Evolutionary conservation across 2,329 filamentous ascomycete genomes (phyloP).

Genomic region (Cladosporium austrohemisphaericum): DNA sequence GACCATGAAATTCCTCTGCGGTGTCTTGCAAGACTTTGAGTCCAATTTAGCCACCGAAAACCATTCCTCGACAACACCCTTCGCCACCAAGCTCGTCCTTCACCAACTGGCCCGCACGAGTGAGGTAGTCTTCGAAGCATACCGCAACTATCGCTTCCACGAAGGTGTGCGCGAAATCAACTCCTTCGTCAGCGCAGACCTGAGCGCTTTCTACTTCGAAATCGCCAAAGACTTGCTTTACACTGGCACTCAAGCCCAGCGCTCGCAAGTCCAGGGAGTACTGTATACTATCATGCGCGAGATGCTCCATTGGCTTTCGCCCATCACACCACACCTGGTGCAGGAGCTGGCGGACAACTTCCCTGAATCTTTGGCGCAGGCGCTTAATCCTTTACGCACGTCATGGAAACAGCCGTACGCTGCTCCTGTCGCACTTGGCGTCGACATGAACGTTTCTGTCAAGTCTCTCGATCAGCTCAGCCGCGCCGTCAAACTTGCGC

Average conservation of each 20-base stretch:
- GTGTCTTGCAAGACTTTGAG: constrained; percentile 50
- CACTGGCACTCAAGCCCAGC: constrained; percentile 67
- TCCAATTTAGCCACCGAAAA: constrained; percentile 50
- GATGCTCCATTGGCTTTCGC: constrained; percentile 72
- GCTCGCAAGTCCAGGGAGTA: constrained; percentile 54
- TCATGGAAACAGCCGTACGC: constrained; percentile 26
- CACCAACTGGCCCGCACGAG: constrained; percentile 67
- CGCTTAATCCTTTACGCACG: constrained; percentile 24
- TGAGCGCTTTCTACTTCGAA: constrained; percentile 94
- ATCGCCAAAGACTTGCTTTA: constrained; percentile 88
- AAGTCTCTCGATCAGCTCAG: constrained; percentile 49
- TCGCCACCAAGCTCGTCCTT: constrained; percentile 57
- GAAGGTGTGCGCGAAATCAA: constrained; percentile 70
- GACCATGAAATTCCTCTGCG: constrained; percentile 86
- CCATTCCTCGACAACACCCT: neutral
- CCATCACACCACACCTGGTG: constrained; percentile 76
- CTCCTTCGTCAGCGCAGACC: constrained; percentile 73
- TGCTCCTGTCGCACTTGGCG: neutral
- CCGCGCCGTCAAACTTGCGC: constrained; percentile 66
- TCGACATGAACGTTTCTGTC: constrained; percentile 43
- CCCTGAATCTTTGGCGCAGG: constrained; percentile 43
- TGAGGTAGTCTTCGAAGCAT: constrained; percentile 61
- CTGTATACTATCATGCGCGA: constrained; percentile 63
- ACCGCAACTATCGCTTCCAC: constrained; percentile 75
- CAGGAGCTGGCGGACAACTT: constrained; percentile 84